Percentiles rank a stretch among this genome's conserved stretches.
These are phyloP conservation scores for Ammopiptanthus mongolicus DNA, from an alignment of 306 rosid genomes.

Conservation along the genomic window DNA sequence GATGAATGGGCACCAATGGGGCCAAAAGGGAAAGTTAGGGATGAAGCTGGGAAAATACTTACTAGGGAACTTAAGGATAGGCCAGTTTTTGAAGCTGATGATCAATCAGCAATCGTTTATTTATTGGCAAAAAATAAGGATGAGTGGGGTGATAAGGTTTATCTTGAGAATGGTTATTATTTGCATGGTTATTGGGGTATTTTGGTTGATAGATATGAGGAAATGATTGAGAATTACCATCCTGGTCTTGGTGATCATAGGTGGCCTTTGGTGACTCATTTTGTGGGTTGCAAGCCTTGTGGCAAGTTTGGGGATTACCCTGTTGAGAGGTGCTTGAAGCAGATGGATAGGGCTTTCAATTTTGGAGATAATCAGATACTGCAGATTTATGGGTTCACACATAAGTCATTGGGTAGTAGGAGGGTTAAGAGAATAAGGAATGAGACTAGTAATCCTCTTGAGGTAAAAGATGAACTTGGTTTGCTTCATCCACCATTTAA, in stretches of 20 bases:
- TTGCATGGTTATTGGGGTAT: constrained; percentile 92
- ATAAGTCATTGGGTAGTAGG: constrained; percentile 56
- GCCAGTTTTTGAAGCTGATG: constrained; percentile 82
- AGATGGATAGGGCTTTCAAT: constrained; percentile 84
- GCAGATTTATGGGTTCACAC: constrained; percentile 79
- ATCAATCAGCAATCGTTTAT: constrained; percentile 82
- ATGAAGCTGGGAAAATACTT: constrained; percentile 74
- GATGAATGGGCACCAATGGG: constrained; percentile 91
- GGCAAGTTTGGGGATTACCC: constrained; percentile 90
- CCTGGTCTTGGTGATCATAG: constrained; percentile 88
- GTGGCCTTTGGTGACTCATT: constrained; percentile 94
- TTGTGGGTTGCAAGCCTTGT: constrained; percentile 93
- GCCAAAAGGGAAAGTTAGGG: constrained; percentile 76
- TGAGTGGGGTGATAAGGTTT: constrained; percentile 72
- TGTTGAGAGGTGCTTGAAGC: constrained; percentile 76
- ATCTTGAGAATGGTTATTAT: constrained; percentile 62
- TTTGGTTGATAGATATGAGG: constrained; percentile 82
- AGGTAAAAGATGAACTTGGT: constrained; percentile 67
- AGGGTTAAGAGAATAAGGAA: constrained; percentile 67
- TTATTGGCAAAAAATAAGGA: constrained; percentile 47
- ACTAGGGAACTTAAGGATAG: constrained; percentile 60
- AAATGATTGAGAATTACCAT: constrained; percentile 63
- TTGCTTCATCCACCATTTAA: constrained; percentile 77
- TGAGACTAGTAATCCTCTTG: constrained; percentile 63
- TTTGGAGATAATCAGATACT: constrained; percentile 86